Percentiles rank a stretch among this genome's conserved stretches.
Evolutionary conservation across 2,329 filamentous ascomycete species (phyloP).

Genomic region (Hymenoscyphus salicellus): DNA sequence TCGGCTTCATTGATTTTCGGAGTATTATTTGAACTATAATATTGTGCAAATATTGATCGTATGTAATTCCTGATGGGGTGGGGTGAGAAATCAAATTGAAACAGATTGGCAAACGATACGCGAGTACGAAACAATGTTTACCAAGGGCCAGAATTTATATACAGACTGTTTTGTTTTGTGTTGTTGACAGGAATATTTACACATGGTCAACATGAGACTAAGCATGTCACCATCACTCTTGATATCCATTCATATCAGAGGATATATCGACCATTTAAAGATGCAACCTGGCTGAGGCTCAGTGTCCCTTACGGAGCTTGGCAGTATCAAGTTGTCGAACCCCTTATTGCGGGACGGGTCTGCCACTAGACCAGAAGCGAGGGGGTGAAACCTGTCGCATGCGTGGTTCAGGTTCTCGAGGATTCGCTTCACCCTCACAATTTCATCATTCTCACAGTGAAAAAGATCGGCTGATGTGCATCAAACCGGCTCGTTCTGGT

Average conservation of each 20-base stretch:
- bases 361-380: constrained; percentile 11
- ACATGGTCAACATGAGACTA: too few species aligned
- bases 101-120: neutral
- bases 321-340: constrained; percentile 12
- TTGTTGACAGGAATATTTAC: too few species aligned
- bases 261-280: neutral
- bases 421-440: constrained; percentile 1
- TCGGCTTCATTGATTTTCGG: neutral
- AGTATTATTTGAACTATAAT: neutral
- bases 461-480: neutral
- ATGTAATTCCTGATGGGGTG: neutral
- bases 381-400: constrained; percentile 21
- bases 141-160: neutral
- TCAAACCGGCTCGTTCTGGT: neutral
- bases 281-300: neutral
- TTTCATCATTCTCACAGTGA: neutral
- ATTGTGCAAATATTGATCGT: neutral
- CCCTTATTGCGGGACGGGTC: constrained; percentile 8
- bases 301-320: constrained; percentile 10
- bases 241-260: neutral
- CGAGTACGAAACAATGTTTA: neutral
- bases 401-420: neutral
- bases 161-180: neutral
- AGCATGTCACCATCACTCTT: neutral
- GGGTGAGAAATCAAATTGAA: neutral